Conservation (phyloP, 2,329 filamentous ascomycete genomes). For the Colletotrichum scovillei region DNA sequence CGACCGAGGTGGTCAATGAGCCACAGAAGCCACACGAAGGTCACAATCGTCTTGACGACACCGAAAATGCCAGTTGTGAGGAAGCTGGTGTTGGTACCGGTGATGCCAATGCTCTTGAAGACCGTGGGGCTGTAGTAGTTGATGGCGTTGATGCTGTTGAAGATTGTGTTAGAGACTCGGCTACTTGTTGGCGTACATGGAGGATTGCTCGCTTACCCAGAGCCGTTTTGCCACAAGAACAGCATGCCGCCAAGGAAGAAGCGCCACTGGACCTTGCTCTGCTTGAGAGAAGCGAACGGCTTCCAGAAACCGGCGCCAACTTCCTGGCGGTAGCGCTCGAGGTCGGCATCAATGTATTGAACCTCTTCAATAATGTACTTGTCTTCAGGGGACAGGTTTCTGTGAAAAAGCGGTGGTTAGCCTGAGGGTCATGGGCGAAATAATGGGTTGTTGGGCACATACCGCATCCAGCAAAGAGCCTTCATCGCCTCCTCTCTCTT, state of each 20-base stretch:
- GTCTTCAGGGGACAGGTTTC: slow-evolving; percentile 63
- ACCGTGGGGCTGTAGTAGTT: slow-evolving; percentile 81
- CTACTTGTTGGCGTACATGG: background rate
- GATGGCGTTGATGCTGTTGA: slow-evolving; percentile 77
- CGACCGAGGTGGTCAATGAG: slow-evolving; percentile 71
- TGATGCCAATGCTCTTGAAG: slow-evolving; percentile 66
- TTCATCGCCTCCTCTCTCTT: slow-evolving; percentile 68
- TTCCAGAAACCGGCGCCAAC: slow-evolving; percentile 81
- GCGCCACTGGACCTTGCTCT: slow-evolving; percentile 72
- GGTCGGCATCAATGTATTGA: slow-evolving; percentile 74
- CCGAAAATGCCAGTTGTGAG: slow-evolving; percentile 81
- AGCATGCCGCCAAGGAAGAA: slow-evolving; percentile 79
- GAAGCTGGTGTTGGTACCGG: slow-evolving; percentile 56
- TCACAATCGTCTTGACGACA: slow-evolving; percentile 78
- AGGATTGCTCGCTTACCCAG: slow-evolving; percentile 32
- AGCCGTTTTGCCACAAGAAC: slow-evolving; percentile 84
- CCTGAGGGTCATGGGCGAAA: background rate
- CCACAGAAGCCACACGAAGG: slow-evolving; percentile 76
- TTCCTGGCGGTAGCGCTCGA: slow-evolving; percentile 71
- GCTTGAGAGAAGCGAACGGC: slow-evolving; percentile 70
- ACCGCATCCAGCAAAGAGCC: slow-evolving; percentile 70
- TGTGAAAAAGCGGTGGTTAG: slow-evolving; percentile 44
- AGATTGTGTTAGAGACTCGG: background rate
- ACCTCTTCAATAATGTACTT: slow-evolving; percentile 81
- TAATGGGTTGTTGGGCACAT: background rate